Evolutionary conservation across 805 yeast genomes (phyloP), one percentile per base, ranked within the genome.

Genomic region (Lipomyces starkeyi): DNA sequence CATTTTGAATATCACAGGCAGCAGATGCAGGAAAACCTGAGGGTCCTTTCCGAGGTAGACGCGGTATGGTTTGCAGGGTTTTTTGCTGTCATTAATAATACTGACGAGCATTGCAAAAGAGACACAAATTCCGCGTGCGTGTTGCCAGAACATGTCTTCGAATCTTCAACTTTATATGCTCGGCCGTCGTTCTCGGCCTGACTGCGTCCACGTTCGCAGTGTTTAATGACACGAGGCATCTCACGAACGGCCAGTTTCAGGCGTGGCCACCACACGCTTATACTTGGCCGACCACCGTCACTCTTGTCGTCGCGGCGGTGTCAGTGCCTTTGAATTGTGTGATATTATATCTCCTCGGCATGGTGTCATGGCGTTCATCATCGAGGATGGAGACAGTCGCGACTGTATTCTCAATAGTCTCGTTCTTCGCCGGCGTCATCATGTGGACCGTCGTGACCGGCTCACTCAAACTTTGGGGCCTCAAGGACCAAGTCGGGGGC

Each of bases 401-500:
- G 56, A 53, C 56, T 13, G 34, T 53, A 29, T 53, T 53, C 22
- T 53, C 56, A 4, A 13, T 53, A 13, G 22, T 53, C n/a, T 13
- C 56, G 34, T 53, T 53, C 29, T 13, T 53, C 17, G 56, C 34
- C 56, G 56, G 56, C n/a, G 14, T 53, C n/a, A 53, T 25, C 56
- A n/a, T 29, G 56, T 53, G 56, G 56, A n/a, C 56, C 3, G 56
- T 29, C 56, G 56, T 53, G 34, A 53, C 32, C 20, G 56, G 56
- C 2, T 53, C 56, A 22, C 56, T 53, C 56, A 53, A 53, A 22
- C 56, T 53, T 5, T 53, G 27, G 56, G 56, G 56, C 20, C 56
- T 53, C 56, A 53, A 53, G 56, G 34, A 22, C 56, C 17, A 29
- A 25, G 25, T 22, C 32, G 27, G 25, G 17, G 56, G 34, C 29